A percentile compares a stretch with the other conserved stretches of the same genome.
Evolutionary conservation across 2,329 filamentous ascomycete genomes (phyloP).

Genomic region (Periconia sp.): DNA sequence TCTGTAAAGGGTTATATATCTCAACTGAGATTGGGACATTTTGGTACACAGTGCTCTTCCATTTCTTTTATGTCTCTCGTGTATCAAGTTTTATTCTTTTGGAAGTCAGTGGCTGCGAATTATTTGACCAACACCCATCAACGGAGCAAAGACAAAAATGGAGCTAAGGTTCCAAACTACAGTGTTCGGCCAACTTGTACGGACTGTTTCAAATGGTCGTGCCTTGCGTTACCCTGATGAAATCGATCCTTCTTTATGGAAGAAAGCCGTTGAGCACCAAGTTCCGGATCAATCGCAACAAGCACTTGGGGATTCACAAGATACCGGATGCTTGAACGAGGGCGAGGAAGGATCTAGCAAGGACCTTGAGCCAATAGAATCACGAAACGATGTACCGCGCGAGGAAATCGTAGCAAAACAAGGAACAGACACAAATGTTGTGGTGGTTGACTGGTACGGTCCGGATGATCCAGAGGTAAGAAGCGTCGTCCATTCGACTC

Average conservation of each 20-base stretch:
- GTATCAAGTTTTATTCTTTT: background rate
- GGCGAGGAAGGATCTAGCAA: background rate
- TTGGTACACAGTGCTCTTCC: too few relatives aligned
- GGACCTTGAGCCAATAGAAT: background rate
- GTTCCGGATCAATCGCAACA: background rate
- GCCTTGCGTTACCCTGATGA: slow-evolving; percentile 12
- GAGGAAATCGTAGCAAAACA: slow-evolving; percentile 8
- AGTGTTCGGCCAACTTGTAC: slow-evolving; percentile 11
- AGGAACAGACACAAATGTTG: slow-evolving; percentile 5
- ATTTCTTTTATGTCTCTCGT: background rate
- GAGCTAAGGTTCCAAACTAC: slow-evolving; percentile 4
- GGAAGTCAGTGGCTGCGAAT: background rate
- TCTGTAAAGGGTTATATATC: too few relatives aligned
- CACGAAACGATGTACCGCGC: background rate
- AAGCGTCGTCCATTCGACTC: background rate
- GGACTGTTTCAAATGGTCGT: slow-evolving; percentile 5
- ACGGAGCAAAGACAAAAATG: background rate
- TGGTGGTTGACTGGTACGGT: slow-evolving; percentile 39
- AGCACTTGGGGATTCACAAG: background rate
- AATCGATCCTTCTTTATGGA: slow-evolving; percentile 7
- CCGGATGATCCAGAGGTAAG: slow-evolving; percentile 21
- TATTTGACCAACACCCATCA: background rate
- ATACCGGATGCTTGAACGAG: background rate
- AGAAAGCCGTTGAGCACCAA: background rate
- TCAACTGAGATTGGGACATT: too few relatives aligned